Percentiles rank a stretch among this genome's conserved stretches.
These are phyloP conservation scores for Sonneratia caseolaris DNA, from an alignment of 345 rosid species.

Conservation along the genomic window DNA sequence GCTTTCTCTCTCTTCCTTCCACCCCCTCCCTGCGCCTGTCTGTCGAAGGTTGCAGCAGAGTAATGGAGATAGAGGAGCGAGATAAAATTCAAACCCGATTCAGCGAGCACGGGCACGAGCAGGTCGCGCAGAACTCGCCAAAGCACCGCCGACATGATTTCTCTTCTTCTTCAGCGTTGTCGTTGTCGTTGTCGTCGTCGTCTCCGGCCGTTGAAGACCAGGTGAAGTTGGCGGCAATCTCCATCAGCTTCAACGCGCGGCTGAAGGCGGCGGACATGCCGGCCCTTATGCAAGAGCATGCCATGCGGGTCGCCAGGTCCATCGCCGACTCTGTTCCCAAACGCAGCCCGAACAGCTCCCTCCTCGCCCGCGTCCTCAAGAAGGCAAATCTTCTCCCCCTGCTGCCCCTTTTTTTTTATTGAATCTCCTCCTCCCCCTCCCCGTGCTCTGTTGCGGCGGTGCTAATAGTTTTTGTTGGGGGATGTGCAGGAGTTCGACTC, in stretches of 20 bases:
- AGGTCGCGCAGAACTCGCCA: background rate
- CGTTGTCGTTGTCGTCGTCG: background rate
- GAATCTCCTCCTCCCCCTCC: background rate
- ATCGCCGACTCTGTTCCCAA: conserved; percentile 22
- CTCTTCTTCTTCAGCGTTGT: background rate
- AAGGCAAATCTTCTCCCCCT: conserved; percentile 13
- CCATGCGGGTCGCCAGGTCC: conserved; percentile 23
- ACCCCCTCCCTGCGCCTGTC: background rate
- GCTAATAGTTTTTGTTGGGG: background rate
- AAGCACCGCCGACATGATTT: background rate
- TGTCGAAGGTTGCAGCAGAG: background rate
- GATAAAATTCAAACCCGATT: background rate
- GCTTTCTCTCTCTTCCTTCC: background rate
- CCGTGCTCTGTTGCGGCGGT: background rate
- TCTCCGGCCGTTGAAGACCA: conserved; percentile 14
- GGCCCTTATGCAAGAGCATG: conserved; percentile 28
- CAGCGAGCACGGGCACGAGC: background rate
- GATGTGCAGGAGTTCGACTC: conserved; percentile 27
- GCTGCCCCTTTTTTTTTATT: background rate
- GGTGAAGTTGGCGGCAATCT: conserved; percentile 26
- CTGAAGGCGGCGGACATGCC: conserved; percentile 37
- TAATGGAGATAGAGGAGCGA: background rate
- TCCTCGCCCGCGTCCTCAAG: conserved; percentile 34
- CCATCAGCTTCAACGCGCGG: conserved; percentile 26
- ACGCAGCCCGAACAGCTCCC: conserved; percentile 18